Percentiles rank a stretch among this genome's conserved stretches.
These are phyloP conservation scores for Linnemannia zychae DNA, from an alignment of 192 early-diverging fungal species.

Conservation along the genomic window DNA sequence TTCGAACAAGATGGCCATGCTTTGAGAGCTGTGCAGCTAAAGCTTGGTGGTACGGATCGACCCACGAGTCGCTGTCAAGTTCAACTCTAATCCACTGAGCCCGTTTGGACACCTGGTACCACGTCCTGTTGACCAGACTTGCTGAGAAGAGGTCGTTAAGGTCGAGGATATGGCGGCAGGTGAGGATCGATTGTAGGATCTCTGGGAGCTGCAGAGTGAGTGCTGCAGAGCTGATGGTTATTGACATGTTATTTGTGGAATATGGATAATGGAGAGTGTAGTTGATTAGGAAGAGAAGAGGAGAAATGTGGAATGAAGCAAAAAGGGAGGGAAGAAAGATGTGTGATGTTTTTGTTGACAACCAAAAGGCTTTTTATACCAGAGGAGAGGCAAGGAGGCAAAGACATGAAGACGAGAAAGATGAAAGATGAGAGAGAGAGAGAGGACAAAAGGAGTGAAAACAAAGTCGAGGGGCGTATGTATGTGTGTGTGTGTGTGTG, in stretches of 20 bases:
- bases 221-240: background rate
- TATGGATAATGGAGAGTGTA: no score
- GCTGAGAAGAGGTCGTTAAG: conserved; percentile 8
- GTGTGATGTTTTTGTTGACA: background rate
- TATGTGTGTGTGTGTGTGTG: background rate
- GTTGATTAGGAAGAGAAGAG: background rate
- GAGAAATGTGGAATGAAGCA: background rate
- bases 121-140: conserved; percentile 25
- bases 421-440: background rate
- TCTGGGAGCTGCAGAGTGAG: conserved; percentile 26
- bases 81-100: conserved; percentile 30
- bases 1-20: conserved; percentile 20
- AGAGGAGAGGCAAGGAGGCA: no score
- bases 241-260: no score
- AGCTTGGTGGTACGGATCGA: conserved; percentile 21
- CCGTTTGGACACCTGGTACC: conserved; percentile 15
- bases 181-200: conserved; percentile 27
- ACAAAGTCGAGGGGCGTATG: background rate
- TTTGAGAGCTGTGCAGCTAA: conserved; percentile 17
- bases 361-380: no score
- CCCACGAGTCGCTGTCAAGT: conserved; percentile 38
- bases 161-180: conserved; percentile 10
- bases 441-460: background rate
- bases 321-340: background rate
- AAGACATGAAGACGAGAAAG: background rate